phyloP scores from a whole-genome alignment of 305 asterid species.

The Fraxinus floribunda region DNA sequence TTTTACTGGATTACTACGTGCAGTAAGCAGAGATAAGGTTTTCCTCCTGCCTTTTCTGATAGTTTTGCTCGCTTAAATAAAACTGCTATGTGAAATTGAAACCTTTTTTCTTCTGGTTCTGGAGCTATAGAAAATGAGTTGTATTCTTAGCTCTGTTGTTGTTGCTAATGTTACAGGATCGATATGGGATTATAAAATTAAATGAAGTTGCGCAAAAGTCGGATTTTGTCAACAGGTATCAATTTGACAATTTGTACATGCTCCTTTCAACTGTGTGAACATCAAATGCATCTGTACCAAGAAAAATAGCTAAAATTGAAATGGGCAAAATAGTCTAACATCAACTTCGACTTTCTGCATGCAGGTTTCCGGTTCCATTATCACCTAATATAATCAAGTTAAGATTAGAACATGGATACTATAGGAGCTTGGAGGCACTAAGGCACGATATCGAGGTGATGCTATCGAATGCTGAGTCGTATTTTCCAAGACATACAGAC shows the following conservation, averaged over 20 bases:
- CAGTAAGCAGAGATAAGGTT: conserved; percentile 64
- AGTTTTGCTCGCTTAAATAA: neutral
- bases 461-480: conserved; percentile 55
- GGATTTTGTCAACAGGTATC: conserved; percentile 80
- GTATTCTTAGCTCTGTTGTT: conserved; percentile 15
- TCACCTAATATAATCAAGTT: conserved; percentile 59
- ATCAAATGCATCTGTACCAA: neutral
- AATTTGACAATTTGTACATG: neutral
- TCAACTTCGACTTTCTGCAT: conserved; percentile 4
- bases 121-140: conserved; percentile 17
- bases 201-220: conserved; percentile 55
- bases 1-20: conserved; percentile 43
- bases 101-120: neutral
- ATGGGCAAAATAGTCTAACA: neutral
- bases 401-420: conserved; percentile 68
- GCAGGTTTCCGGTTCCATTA: conserved; percentile 90
- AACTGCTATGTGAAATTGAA: neutral
- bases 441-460: conserved; percentile 68
- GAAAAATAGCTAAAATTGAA: neutral
- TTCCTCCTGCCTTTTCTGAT: conserved; percentile 18
- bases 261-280: conserved; percentile 12
- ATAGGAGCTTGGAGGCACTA: conserved; percentile 57
- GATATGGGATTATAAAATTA: conserved; percentile 59
- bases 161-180: conserved; percentile 61
- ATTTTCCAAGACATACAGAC: conserved; percentile 53